A percentile compares a stretch with the other conserved stretches of the same genome.
Conservation (phyloP, 768 basidiomycete genomes). For the Termitomyces sp. region DNA sequence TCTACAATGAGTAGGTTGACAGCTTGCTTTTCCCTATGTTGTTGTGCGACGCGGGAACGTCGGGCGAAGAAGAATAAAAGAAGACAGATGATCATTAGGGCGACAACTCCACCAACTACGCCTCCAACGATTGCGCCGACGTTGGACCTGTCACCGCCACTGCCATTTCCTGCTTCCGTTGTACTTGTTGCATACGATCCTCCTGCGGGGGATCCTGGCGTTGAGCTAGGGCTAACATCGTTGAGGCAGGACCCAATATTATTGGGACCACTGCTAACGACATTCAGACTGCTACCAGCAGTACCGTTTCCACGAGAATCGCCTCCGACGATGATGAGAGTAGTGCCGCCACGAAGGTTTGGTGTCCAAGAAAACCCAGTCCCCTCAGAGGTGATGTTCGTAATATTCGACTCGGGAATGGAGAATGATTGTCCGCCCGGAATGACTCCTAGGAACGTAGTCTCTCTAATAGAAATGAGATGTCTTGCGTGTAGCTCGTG, state of each 20-base stretch:
- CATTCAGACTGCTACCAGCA: constrained; percentile 57
- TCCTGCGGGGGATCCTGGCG: constrained; percentile 71
- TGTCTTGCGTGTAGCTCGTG: background rate
- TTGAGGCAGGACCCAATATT: constrained; percentile 53
- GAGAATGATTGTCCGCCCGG: constrained; percentile 75
- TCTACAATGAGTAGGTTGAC: constrained; percentile 65
- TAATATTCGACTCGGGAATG: constrained; percentile 47
- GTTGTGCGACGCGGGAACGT: constrained; percentile 20
- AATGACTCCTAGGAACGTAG: constrained; percentile 67
- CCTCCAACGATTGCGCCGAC: constrained; percentile 24
- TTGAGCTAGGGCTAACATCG: constrained; percentile 65
- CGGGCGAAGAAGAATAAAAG: constrained; percentile 19
- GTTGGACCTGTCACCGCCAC: constrained; percentile 28
- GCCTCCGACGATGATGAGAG: constrained; percentile 60
- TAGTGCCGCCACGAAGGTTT: constrained; percentile 57
- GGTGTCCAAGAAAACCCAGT: constrained; percentile 71
- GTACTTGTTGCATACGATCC: constrained; percentile 60
- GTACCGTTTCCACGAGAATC: constrained; percentile 63
- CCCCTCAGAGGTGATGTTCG: constrained; percentile 38
- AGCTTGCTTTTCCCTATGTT: constrained; percentile 47
- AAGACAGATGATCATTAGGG: constrained; percentile 14
- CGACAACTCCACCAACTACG: constrained; percentile 19
- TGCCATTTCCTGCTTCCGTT: constrained; percentile 25
- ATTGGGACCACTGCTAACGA: constrained; percentile 46
- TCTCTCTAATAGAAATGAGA: constrained; percentile 30